phyloP scores from a whole-genome alignment of 2,329 filamentous ascomycete genomes.

The Nemania sp. region DNA sequence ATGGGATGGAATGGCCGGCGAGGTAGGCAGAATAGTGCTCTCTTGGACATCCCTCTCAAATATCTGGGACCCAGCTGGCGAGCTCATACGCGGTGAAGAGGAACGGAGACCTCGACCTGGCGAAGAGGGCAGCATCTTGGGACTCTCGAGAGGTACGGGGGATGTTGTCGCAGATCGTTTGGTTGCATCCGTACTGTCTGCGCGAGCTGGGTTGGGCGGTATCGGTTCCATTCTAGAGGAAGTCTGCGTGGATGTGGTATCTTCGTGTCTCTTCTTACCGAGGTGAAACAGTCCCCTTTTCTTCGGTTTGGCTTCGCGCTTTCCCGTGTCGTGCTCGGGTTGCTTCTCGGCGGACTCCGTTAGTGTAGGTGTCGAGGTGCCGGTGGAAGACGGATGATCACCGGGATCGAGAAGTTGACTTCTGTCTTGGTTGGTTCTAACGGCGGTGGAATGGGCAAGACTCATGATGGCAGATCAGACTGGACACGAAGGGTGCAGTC shows the following conservation, averaged over 20 bases:
- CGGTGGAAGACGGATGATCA: conserved; percentile 30
- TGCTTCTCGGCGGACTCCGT: conserved; percentile 33
- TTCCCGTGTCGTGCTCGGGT: conserved; percentile 36
- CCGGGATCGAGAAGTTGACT: conserved; percentile 19
- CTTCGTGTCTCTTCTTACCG: conserved; percentile 62
- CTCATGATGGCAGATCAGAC: conserved; percentile 33
- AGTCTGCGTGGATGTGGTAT: conserved; percentile 43
- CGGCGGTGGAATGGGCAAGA: conserved; percentile 38
- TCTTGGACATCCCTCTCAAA: conserved; percentile 97
- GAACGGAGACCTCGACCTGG: conserved; percentile 67
- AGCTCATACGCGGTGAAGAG: conserved; percentile 73
- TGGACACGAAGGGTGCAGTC: not conserved
- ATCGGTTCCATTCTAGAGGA: conserved; percentile 36
- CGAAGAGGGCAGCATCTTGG: conserved; percentile 60
- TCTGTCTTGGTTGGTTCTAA: conserved; percentile 34
- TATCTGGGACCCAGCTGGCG: conserved; percentile 78
- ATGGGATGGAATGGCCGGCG: conserved; percentile 87
- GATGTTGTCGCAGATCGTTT: conserved; percentile 47
- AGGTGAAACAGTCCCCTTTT: conserved; percentile 64
- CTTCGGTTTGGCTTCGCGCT: conserved; percentile 48
- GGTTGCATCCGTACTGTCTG: conserved; percentile 41
- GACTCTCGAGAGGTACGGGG: conserved; percentile 47
- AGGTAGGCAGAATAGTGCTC: conserved; percentile 68
- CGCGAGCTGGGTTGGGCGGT: conserved; percentile 40
- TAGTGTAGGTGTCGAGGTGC: conserved; percentile 42